phyloP scores from a whole-genome alignment of 768 basidiomycete genomes.

The Chalciporus sphaerocephalus region DNA sequence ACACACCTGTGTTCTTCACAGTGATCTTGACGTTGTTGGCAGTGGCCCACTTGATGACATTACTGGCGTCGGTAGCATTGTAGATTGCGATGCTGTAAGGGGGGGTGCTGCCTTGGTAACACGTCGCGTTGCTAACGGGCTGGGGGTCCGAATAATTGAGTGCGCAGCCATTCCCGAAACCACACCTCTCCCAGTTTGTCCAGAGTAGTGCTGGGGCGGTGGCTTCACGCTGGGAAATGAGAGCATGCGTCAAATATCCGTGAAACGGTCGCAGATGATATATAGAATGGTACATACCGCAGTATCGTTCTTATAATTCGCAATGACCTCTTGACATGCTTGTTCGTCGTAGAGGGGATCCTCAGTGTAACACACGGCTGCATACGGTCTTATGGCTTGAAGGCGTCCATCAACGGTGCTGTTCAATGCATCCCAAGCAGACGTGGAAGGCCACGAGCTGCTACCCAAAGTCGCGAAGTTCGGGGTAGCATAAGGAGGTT shows the following conservation, averaged over 20 bases:
- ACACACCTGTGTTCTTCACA: constrained; percentile 19
- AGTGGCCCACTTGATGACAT: constrained; percentile 15
- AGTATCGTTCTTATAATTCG: constrained; percentile 11
- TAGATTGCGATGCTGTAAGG: constrained; percentile 16
- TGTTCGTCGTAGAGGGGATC: constrained; percentile 8
- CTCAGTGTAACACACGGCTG: constrained; percentile 8
- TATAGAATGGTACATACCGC: neutral
- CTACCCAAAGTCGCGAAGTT: neutral
- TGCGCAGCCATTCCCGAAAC: constrained; percentile 11
- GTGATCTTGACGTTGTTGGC: constrained; percentile 14
- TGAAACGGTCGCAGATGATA: too few relatives aligned
- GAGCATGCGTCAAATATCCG: too few relatives aligned
- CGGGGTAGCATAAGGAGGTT: neutral
- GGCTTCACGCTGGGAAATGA: constrained; percentile 12
- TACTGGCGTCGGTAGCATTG: constrained; percentile 16
- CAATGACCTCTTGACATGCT: constrained; percentile 9
- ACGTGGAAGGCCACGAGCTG: constrained; percentile 8
- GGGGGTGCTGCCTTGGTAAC: constrained; percentile 15
- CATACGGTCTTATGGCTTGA: constrained; percentile 14
- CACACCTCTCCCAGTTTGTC: constrained; percentile 20
- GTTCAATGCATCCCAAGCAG: constrained; percentile 12
- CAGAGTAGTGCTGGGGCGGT: constrained; percentile 16
- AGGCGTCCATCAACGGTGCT: constrained; percentile 7
- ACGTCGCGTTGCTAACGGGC: constrained; percentile 6
- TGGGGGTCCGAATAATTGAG: constrained; percentile 19